phyloP scores from a whole-genome alignment of 345 rosid genomes.

The Populus simonii region DNA sequence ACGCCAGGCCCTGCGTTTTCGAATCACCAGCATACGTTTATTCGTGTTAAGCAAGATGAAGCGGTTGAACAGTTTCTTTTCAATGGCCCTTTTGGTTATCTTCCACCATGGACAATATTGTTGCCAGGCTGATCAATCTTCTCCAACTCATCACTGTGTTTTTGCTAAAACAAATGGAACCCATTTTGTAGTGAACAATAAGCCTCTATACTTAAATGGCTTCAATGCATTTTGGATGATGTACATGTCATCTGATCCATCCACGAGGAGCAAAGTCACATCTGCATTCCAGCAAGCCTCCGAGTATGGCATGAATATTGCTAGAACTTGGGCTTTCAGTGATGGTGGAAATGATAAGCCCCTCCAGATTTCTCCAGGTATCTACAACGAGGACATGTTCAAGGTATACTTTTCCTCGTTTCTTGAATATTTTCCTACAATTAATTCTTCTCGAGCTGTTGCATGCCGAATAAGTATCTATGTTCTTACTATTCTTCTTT shows the following conservation, averaged over 20 bases:
- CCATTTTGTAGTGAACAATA: conserved; percentile 41
- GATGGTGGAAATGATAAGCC: conserved; percentile 52
- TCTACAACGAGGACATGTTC: conserved; percentile 54
- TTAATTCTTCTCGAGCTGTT: no score
- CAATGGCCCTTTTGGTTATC: not conserved
- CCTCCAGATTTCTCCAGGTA: conserved; percentile 71
- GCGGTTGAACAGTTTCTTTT: conserved; percentile 17
- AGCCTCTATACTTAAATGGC: conserved; percentile 57
- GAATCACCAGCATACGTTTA: no score
- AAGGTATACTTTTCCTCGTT: conserved; percentile 36
- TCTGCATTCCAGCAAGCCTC: conserved; percentile 50
- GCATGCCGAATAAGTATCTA: no score
- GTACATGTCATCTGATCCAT: conserved; percentile 53
- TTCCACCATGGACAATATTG: not conserved
- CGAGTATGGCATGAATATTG: conserved; percentile 57
- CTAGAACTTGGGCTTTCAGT: conserved; percentile 78
- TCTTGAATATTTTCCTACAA: not conserved
- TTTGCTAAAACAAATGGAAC: conserved; percentile 44
- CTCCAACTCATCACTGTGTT: not conserved
- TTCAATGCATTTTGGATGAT: conserved; percentile 88
- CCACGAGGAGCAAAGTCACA: conserved; percentile 51
- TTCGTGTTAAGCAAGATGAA: conserved; percentile 13
- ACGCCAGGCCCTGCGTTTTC: no score
- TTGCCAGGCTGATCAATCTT: not conserved
- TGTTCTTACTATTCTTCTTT: not conserved